Evolutionary conservation across 2,329 filamentous ascomycete genomes (phyloP), one percentile per base, ranked within the genome.

Genomic region (Corynespora cassiicola): DNA sequence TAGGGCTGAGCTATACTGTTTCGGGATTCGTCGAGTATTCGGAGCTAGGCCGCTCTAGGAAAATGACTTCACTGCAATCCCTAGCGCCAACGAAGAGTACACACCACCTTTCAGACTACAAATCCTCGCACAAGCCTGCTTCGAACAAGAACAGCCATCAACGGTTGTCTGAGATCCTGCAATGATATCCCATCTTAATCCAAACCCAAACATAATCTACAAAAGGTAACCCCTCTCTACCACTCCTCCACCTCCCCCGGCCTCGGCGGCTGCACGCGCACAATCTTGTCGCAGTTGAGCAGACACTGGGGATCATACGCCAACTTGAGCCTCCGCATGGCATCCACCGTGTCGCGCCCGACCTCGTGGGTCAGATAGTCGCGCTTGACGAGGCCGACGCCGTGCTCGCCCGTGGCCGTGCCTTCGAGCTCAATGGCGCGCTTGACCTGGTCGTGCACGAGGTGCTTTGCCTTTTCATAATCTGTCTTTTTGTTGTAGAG

Each of bases 401-500:
- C 88, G 65, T 95, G 88, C 69, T 95, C 88, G 36, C 88, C 89
- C 9, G 88, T 91, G 1, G 90, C 88, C 0, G 89, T 94, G 7
- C 89, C 89, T 68, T 94, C 88, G 73, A 90, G 80, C 71, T 90
- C 87, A 31, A 95, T 84, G 0, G 89, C 89, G 45, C 87, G 78
- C 77, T 91, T 90, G 39, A 92, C 87, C 89, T 94, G 94, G 41
- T 83, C 78, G 63, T 91, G 87, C 17, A 94, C 86, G 17, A 92
- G 73, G 25, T 78, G 77, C 58, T 90, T 86, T 2, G 86, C 86
- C 37, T 80, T 77, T 41, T 75, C 70, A 50, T 84, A 79, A 66
- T 92, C 83, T 15, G 76, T 71, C n/a, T 87, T 80, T 40, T 82
- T 61, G 54, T 70, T 86, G 62, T 83, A 82, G 16, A 86, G 66